Evolutionary conservation across 768 basidiomycete genomes (phyloP).

Genomic region (Epithele typhae): DNA sequence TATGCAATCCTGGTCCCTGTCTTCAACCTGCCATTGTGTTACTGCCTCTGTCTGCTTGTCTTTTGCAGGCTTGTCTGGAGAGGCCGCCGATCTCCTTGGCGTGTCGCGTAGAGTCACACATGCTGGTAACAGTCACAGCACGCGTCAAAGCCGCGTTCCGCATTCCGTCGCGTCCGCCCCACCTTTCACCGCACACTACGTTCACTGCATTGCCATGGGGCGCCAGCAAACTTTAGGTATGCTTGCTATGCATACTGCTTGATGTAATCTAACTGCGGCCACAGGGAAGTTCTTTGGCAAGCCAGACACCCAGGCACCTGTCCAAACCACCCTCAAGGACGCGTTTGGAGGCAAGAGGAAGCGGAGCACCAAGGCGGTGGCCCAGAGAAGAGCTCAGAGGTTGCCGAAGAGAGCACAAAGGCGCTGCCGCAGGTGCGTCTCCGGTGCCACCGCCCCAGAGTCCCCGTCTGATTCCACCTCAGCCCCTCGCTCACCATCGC

Average conservation of each 20-base stretch:
- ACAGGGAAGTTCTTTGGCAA: slow-evolving; percentile 77
- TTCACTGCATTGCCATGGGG: slow-evolving; percentile 41
- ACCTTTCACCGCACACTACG: slow-evolving; percentile 7
- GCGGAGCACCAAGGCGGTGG: slow-evolving; percentile 21
- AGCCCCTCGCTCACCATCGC: neutral
- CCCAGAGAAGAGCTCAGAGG: too few species aligned
- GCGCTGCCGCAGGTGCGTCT: neutral
- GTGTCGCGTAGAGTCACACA: slow-evolving; percentile 18
- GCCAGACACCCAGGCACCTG: slow-evolving; percentile 61
- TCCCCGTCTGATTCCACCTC: too few species aligned
- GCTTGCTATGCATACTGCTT: slow-evolving; percentile 6
- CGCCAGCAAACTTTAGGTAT: slow-evolving; percentile 73
- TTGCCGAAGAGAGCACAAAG: slow-evolving; percentile 17
- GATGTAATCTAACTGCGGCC: too few species aligned
- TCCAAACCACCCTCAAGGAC: slow-evolving; percentile 75
- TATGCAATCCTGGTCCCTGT: too few species aligned
- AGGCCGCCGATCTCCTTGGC: too few species aligned
- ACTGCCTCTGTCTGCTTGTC: too few species aligned
- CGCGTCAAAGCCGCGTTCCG: slow-evolving; percentile 19
- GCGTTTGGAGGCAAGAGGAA: slow-evolving; percentile 60
- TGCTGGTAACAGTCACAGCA: slow-evolving; percentile 24
- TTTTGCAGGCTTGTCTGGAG: too few species aligned
- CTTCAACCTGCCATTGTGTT: too few species aligned
- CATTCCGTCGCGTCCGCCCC: slow-evolving; percentile 14
- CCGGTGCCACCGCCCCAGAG: too few species aligned